Conservation (phyloP, 2,329 filamentous ascomycete species). For the Aspergillus calidoustus region DNA sequence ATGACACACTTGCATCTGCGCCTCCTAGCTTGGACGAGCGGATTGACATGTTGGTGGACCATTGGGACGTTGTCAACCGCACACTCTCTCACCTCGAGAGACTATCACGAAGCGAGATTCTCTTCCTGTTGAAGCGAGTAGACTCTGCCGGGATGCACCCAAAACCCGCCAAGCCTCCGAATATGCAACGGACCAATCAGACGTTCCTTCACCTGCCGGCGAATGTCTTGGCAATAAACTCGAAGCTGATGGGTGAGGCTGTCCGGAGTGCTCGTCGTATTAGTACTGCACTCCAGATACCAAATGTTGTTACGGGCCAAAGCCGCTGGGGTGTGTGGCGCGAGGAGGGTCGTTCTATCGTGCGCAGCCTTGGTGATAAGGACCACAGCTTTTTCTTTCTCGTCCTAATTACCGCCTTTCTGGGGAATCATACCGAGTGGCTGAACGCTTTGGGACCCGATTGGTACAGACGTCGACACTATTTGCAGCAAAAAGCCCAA, state of each 20-base stretch:
- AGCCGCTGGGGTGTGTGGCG: slow-evolving; percentile 65
- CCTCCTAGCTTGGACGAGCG: slow-evolving; percentile 57
- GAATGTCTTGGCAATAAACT: slow-evolving; percentile 51
- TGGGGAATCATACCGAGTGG: slow-evolving; percentile 66
- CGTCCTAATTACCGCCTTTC: slow-evolving; percentile 62
- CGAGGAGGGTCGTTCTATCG: slow-evolving; percentile 63
- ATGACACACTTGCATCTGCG: slow-evolving; percentile 49
- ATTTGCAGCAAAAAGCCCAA: slow-evolving; percentile 55
- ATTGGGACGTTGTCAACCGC: slow-evolving; percentile 64
- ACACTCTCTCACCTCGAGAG: slow-evolving; percentile 59
- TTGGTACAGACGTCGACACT: slow-evolving; percentile 58
- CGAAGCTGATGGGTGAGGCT: slow-evolving; percentile 53
- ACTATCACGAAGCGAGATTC: slow-evolving; percentile 56
- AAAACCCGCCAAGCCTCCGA: slow-evolving; percentile 50
- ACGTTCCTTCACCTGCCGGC: slow-evolving; percentile 55
- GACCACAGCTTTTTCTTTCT: slow-evolving; percentile 65
- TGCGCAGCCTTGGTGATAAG: slow-evolving; percentile 58
- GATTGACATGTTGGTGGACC: slow-evolving; percentile 60
- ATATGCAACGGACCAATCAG: slow-evolving; percentile 55
- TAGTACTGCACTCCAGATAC: slow-evolving; percentile 59
- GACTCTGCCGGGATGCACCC: slow-evolving; percentile 47
- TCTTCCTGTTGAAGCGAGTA: slow-evolving; percentile 54
- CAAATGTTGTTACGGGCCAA: slow-evolving; percentile 61
- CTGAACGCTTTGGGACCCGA: slow-evolving; percentile 59
- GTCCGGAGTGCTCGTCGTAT: slow-evolving; percentile 56